These are phyloP conservation scores for Phanerodontia chrysosporium DNA, from an alignment of 768 basidiomycete genomes.

Conservation along the genomic window DNA sequence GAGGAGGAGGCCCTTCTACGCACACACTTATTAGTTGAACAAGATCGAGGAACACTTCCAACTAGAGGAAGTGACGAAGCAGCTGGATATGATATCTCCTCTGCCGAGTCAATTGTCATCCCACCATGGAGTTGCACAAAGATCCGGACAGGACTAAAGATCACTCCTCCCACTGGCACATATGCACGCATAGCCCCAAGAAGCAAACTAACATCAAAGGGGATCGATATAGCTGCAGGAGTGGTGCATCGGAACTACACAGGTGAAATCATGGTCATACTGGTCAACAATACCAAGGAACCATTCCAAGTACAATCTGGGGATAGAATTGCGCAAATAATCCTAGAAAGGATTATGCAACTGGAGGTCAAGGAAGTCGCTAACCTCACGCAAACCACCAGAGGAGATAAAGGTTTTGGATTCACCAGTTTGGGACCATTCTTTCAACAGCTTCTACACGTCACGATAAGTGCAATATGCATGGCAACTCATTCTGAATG, in stretches of 20 bases:
- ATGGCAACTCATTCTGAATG: not conserved
- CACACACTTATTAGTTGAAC: not conserved
- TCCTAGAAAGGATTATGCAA: not conserved
- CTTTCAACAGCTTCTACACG: not conserved
- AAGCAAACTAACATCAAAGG: not conserved
- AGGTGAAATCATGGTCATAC: conserved; percentile 3
- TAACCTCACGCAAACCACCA: not conserved
- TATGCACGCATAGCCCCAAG: not conserved
- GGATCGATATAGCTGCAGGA: conserved; percentile 3
- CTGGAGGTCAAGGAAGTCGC: not conserved
- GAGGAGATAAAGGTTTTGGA: not conserved
- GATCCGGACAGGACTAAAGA: not conserved
- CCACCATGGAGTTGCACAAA: not conserved
- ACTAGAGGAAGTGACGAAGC: not conserved
- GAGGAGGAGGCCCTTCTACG: not conserved
- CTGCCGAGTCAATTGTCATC: not conserved
- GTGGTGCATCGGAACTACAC: conserved; percentile 6
- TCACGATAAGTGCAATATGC: not conserved
- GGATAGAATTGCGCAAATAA: conserved; percentile 5
- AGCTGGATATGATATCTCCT: not conserved
- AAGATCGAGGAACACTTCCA: not conserved
- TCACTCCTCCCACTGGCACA: not conserved
- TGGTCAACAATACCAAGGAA: conserved; percentile 2
- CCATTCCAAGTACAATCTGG: not conserved
- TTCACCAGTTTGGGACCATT: not conserved